Evolutionary conservation across 768 basidiomycete species (phyloP).

Genomic region (Boletus tomentosulus): DNA sequence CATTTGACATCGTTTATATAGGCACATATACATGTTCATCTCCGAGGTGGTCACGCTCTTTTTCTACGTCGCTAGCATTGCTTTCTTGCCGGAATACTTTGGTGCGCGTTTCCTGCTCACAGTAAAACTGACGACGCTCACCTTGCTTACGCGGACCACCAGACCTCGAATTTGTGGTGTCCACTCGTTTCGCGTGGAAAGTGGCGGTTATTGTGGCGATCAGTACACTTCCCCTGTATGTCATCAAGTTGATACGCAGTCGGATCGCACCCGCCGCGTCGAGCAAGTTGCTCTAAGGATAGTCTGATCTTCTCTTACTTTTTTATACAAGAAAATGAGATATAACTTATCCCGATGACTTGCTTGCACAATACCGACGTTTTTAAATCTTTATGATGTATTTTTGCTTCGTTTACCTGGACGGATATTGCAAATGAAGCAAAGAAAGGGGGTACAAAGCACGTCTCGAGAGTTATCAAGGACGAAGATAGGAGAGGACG

Average conservation of each 20-base stretch:
- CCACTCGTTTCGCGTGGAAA: constrained; percentile 87
- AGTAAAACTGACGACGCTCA: neutral
- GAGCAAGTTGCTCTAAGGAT: constrained; percentile 72
- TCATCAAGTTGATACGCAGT: constrained; percentile 84
- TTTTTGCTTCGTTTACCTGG: constrained; percentile 30
- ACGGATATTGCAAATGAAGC: constrained; percentile 28
- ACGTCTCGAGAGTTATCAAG: constrained; percentile 11
- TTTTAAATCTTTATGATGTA: constrained; percentile 38
- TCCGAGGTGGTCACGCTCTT: constrained; percentile 85
- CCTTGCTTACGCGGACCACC: neutral
- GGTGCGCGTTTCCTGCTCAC: constrained; percentile 48
- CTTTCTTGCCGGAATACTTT: constrained; percentile 94
- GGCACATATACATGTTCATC: constrained; percentile 94
- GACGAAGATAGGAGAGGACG: neutral
- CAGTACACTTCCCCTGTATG: constrained; percentile 86
- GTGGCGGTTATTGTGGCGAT: constrained; percentile 92
- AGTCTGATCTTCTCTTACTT: neutral
- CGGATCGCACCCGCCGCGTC: constrained; percentile 89
- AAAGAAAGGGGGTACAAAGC: constrained; percentile 1
- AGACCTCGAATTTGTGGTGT: constrained; percentile 93
- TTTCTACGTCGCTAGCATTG: constrained; percentile 87
- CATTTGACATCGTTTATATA: constrained; percentile 24
- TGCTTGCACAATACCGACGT: constrained; percentile 1
- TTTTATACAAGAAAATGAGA: neutral
- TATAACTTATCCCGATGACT: neutral